Evolutionary conservation across 176 grass and related monocot species (phyloP), one percentile per base, ranked within the genome.

Genomic region (Oryza rufipogon): DNA sequence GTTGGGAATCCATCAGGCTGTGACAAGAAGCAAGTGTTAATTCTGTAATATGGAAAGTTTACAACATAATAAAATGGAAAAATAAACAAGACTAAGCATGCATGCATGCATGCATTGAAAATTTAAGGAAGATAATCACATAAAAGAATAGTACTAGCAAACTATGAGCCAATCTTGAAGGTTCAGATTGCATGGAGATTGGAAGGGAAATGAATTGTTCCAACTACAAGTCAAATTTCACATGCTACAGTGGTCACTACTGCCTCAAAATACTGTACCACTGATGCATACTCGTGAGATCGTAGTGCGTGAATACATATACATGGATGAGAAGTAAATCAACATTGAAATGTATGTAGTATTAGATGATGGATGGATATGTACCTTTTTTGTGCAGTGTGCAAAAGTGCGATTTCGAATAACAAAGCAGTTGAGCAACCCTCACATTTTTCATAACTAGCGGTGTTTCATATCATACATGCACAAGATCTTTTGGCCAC

Each of bases 1-100:
- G 96, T 98, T 15, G 96, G 96, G 87, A 90, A 95, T 20, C 96
- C 96, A 81, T 95, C 96, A 48, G 82, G 69, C 96, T 98, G 92
- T 49, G 89, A 90, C 87, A 84, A 15, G 39, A 60, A 79, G 20
- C 39, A 68, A 61, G 25, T 28, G 60, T 78, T 20, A 86, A 14
- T 66, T 82, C 42, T 5, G 9, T 76, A 77, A 76, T 66, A 19
- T 34, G 78, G 5, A 66, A 81, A 63, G 5, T 25, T 20, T 65
- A 79, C 80, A 64, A 64, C 8, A 22, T 70, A 64, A 68, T 20
- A 25, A 71, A 4, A 41, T 13, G 1, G 9, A 49, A 15, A 49
- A 2, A 17, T 56, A 20, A 48, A 63, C 16, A 56, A 56, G 15
- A 87, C 12, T 74, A 11, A 60, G 74, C 48, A 71, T 13, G 76